phyloP scores from a whole-genome alignment of 257 asterid genomes.

The Solanum paucissectum region DNA sequence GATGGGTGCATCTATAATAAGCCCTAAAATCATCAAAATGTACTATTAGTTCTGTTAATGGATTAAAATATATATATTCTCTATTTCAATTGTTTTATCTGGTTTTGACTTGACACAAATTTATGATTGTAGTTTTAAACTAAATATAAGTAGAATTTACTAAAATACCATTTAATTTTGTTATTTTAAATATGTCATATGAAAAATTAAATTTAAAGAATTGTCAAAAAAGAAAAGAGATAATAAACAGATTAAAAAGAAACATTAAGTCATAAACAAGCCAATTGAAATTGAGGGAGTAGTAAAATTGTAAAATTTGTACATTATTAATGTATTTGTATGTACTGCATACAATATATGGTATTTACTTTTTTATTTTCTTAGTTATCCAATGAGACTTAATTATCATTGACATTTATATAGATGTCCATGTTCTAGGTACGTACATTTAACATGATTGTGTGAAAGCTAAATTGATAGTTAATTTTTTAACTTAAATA shows the following conservation, averaged over 20 bases:
- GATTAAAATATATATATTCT: background rate
- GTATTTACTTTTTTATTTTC: background rate
- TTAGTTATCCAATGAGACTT: background rate
- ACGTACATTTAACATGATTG: background rate
- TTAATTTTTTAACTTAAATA: background rate
- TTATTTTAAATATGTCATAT: background rate
- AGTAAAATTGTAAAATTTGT: background rate
- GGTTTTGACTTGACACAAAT: background rate
- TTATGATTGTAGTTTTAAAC: background rate
- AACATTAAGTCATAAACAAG: background rate
- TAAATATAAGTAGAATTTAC: background rate
- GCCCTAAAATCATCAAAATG: conserved; percentile 26
- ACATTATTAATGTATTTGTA: background rate
- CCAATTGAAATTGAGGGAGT: background rate
- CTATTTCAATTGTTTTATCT: background rate
- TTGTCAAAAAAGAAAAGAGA: background rate
- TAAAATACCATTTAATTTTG: background rate
- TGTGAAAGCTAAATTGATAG: background rate
- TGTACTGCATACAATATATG: background rate
- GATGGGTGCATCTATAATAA: conserved; percentile 82
- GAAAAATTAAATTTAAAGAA: background rate
- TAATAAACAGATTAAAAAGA: background rate
- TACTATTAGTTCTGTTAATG: background rate
- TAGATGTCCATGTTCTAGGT: background rate
- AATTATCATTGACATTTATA: background rate